These are phyloP conservation scores for Hericium erinaceus DNA, from an alignment of 768 basidiomycete genomes.

Conservation along the genomic window DNA sequence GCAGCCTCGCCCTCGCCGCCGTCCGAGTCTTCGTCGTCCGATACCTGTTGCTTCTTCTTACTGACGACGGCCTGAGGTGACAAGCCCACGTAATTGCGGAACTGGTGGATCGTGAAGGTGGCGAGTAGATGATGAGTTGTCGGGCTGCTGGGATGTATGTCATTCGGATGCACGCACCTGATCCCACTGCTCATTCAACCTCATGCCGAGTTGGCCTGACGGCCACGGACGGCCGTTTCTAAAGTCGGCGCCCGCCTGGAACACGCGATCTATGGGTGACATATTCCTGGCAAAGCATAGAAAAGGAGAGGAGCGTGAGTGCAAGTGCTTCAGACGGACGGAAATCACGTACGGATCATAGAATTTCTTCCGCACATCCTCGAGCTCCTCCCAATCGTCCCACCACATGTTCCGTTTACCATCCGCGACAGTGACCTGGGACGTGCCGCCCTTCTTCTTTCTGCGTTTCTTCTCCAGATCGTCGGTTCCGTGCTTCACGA, in stretches of 20 bases:
- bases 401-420: conserved; percentile 42
- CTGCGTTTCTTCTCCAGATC: conserved; percentile 46
- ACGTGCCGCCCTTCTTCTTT: conserved; percentile 35
- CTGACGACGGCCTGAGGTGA: conserved; percentile 17
- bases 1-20: conserved; percentile 27
- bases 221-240: conserved; percentile 32
- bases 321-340: conserved; percentile 16
- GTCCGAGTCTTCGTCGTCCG: conserved; percentile 25
- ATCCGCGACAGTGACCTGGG: conserved; percentile 9
- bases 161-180: conserved; percentile 19
- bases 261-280: conserved; percentile 45
- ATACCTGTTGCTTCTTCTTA: conserved; percentile 8
- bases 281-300: conserved; percentile 26
- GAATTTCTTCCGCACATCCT: conserved; percentile 35
- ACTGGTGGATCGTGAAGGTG: conserved; percentile 28
- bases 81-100: conserved; percentile 52
- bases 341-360: conserved; percentile 39
- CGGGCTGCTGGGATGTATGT: background rate
- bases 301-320: conserved; percentile 2
- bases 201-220: conserved; percentile 15
- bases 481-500: conserved; percentile 44
- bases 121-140: background rate
- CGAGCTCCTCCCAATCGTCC: conserved; percentile 63
- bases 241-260: conserved; percentile 53
- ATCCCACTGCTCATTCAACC: conserved; percentile 47